Evolutionary conservation across 2,329 filamentous ascomycete genomes (phyloP).

Genomic region (Scortechinia acanthostroma): DNA sequence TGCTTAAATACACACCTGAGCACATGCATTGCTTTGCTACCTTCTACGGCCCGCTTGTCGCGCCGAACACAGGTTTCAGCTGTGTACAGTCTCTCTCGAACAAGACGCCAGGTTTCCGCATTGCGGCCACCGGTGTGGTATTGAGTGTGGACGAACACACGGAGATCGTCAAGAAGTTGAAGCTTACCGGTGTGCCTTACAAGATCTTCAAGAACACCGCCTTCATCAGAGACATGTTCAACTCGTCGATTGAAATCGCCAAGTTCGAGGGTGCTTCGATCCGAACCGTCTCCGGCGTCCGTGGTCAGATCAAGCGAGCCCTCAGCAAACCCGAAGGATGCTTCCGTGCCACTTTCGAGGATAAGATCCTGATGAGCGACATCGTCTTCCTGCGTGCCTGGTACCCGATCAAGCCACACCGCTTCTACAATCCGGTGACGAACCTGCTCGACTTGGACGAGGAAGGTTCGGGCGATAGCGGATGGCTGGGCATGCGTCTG

Average conservation of each 20-base stretch:
- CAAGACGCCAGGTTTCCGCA: conserved; percentile 80
- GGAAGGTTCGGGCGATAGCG: conserved; percentile 18
- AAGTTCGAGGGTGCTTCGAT: conserved; percentile 97
- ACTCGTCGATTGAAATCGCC: conserved; percentile 81
- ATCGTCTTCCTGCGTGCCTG: conserved; percentile 94
- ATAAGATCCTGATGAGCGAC: conserved; percentile 94
- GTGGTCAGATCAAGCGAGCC: conserved; percentile 94
- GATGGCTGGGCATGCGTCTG: conserved; percentile 86
- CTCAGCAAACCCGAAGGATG: conserved; percentile 88
- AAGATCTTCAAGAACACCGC: conserved; percentile 99
- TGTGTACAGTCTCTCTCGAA: conserved; percentile 85
- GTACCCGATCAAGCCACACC: conserved; percentile 90
- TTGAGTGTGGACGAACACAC: conserved; percentile 89
- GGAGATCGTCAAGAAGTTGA: conserved; percentile 99
- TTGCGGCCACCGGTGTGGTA: conserved; percentile 89
- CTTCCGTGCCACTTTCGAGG: conserved; percentile 95
- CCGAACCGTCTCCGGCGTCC: conserved; percentile 88
- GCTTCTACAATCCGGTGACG: conserved; percentile 94
- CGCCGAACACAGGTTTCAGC: conserved; percentile 91
- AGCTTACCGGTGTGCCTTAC: conserved; percentile 85
- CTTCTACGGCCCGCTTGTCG: conserved; percentile 89
- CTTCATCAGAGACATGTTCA: conserved; percentile 99
- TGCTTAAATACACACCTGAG: conserved; percentile 98
- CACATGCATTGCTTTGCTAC: conserved; percentile 98
- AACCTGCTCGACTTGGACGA: conserved; percentile 60